Conservation (phyloP, 2,329 filamentous ascomycete species). For the Pyrenochaeta sp. region DNA sequence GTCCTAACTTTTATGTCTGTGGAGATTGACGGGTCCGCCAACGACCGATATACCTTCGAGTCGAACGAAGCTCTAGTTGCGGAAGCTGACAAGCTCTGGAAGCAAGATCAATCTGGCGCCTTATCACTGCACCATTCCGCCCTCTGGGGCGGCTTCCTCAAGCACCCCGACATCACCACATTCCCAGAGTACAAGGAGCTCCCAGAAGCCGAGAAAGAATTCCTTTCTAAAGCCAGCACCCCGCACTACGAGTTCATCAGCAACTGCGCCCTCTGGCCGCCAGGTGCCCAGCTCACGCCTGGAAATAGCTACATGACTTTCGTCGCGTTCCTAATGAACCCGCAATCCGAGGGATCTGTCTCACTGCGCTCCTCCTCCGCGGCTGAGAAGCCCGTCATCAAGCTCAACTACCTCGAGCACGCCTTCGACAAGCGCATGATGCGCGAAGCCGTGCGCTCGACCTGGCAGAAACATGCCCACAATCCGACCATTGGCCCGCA, state of each 20-base stretch:
- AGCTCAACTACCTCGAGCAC: conserved; percentile 61
- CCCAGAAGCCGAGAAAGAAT: conserved; percentile 52
- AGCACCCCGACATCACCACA: conserved; percentile 51
- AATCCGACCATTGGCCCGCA: conserved; percentile 60
- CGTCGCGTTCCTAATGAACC: conserved; percentile 57
- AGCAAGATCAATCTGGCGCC: conserved; percentile 43
- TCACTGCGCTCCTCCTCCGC: conserved; percentile 63
- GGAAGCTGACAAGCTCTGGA: conserved; percentile 56
- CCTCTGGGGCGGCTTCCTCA: conserved; percentile 63
- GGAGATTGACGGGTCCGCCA: conserved; percentile 43
- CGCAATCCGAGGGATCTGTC: conserved; percentile 61
- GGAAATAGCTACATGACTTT: conserved; percentile 47
- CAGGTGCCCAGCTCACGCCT: conserved; percentile 26
- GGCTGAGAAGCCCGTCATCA: conserved; percentile 58
- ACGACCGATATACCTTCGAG: conserved; percentile 53
- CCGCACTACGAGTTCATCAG: conserved; percentile 65
- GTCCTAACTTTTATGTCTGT: conserved; percentile 56
- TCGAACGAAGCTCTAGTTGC: conserved; percentile 39
- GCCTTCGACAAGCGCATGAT: conserved; percentile 59
- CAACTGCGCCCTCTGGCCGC: conserved; percentile 31
- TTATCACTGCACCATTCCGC: conserved; percentile 52
- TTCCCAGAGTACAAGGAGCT: conserved; percentile 55
- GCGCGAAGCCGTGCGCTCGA: conserved; percentile 46
- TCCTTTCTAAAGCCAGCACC: conserved; percentile 58
- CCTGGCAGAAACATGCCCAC: conserved; percentile 50